Evolutionary conservation across 306 rosid genomes (phyloP).

Genomic region (Castanea crenata): DNA sequence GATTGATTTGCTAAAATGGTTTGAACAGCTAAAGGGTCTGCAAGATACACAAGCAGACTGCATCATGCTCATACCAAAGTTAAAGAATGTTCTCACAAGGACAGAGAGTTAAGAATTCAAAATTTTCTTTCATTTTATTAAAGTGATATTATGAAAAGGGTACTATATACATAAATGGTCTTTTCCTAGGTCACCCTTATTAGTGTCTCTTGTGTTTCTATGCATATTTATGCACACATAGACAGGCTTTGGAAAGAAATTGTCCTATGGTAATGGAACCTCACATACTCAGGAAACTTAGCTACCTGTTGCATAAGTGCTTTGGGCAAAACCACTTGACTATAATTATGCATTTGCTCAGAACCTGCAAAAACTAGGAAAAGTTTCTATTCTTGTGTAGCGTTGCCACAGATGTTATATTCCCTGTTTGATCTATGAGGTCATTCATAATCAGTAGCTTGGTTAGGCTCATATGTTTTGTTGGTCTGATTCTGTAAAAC

Average conservation of each 20-base stretch:
- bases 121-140: not conserved
- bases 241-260: not conserved
- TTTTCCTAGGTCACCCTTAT: not conserved
- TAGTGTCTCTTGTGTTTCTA: not conserved
- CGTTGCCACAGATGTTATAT: not conserved
- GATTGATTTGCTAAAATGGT: not conserved
- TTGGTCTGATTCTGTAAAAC: not conserved
- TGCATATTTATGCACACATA: not conserved
- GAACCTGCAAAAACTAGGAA: too few relatives aligned
- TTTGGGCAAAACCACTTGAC: too few relatives aligned
- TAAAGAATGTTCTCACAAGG: not conserved
- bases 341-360: too few relatives aligned
- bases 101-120: not conserved
- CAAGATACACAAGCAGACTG: not conserved
- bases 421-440: not conserved
- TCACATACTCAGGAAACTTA: not conserved
- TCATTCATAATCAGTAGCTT: not conserved
- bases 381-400: too few relatives aligned
- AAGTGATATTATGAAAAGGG: not conserved
- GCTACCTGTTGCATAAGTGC: not conserved
- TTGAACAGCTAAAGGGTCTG: not conserved
- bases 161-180: not conserved
- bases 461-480: not conserved
- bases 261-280: not conserved
- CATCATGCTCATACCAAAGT: not conserved